A percentile compares a stretch with the other conserved stretches of the same genome.
Evolutionary conservation across 805 yeast genomes (phyloP).

Genomic region (Danielia reshetovae): DNA sequence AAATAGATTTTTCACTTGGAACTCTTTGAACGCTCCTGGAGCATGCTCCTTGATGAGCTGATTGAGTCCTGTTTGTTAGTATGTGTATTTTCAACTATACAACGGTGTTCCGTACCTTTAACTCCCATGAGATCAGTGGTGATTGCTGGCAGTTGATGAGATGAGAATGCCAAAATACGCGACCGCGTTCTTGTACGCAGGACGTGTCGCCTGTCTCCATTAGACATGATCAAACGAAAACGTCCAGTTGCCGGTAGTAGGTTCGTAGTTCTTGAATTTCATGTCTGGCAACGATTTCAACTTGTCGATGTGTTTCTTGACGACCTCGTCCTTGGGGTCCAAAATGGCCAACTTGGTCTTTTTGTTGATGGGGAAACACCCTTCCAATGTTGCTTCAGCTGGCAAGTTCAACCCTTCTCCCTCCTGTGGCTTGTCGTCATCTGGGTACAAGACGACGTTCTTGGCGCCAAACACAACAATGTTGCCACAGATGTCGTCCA

Average conservation of each 20-base stretch:
- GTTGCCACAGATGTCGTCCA: constrained; percentile 62
- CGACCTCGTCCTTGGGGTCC: constrained; percentile 72
- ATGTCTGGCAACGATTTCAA: constrained; percentile 58
- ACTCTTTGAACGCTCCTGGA: constrained; percentile 70
- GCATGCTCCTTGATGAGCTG: constrained; percentile 87
- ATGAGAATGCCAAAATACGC: constrained; percentile 1
- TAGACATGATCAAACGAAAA: constrained; percentile 44
- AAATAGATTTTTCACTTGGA: constrained; percentile 79
- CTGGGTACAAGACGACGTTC: constrained; percentile 70
- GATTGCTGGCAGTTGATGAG: not conserved
- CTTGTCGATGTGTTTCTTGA: constrained; percentile 63
- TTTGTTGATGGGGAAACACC: constrained; percentile 75
- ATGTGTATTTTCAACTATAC: not conserved
- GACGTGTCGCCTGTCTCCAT: constrained; percentile 5
- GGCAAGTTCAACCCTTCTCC: constrained; percentile 86
- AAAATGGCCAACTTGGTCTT: constrained; percentile 69
- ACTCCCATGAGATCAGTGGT: constrained; percentile 14
- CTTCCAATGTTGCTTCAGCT: constrained; percentile 67
- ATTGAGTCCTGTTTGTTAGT: constrained; percentile 57
- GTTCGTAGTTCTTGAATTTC: constrained; percentile 72
- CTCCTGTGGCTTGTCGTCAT: constrained; percentile 42
- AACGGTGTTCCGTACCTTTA: constrained; percentile 12
- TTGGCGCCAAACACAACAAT: constrained; percentile 58
- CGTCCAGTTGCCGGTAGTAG: constrained; percentile 68
- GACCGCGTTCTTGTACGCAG: constrained; percentile 8